phyloP scores from a whole-genome alignment of 2,329 filamentous ascomycete genomes.

The Rosellinia necatrix region DNA sequence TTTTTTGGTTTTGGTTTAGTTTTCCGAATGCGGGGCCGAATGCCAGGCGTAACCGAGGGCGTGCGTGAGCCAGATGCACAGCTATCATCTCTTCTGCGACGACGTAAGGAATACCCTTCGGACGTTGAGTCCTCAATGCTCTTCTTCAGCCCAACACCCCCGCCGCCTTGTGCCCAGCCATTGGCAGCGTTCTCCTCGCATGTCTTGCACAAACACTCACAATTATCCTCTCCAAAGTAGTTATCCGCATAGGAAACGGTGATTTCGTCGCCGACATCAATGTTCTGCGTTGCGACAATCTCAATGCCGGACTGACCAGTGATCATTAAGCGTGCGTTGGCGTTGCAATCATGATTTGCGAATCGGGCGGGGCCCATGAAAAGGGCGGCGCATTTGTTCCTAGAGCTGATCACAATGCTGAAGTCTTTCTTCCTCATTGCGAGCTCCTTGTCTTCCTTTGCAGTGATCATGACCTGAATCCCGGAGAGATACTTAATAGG shows the following conservation, averaged over 20 bases:
- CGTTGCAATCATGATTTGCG: slow-evolving; percentile 94
- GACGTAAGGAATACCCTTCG: slow-evolving; percentile 61
- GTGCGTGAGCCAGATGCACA: slow-evolving; percentile 57
- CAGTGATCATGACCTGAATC: slow-evolving; percentile 89
- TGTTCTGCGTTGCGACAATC: slow-evolving; percentile 81
- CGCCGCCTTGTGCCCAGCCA: slow-evolving; percentile 73
- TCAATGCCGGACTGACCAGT: slow-evolving; percentile 86
- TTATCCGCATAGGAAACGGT: slow-evolving; percentile 95
- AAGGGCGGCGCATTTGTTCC: slow-evolving; percentile 86
- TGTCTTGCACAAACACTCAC: slow-evolving; percentile 88
- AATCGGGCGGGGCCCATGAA: slow-evolving; percentile 96
- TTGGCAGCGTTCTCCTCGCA: slow-evolving; percentile 79
- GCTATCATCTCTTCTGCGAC: slow-evolving; percentile 57
- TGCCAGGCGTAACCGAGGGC: slow-evolving; percentile 60
- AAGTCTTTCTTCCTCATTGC: slow-evolving; percentile 88
- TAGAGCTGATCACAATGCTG: slow-evolving; percentile 91
- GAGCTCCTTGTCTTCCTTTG: slow-evolving; percentile 84
- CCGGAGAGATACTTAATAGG: slow-evolving; percentile 89
- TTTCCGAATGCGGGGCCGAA: slow-evolving; percentile 56
- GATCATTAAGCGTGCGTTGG: slow-evolving; percentile 87
- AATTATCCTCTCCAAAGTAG: slow-evolving; percentile 94
- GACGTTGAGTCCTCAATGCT: slow-evolving; percentile 57
- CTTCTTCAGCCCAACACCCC: slow-evolving; percentile 50
- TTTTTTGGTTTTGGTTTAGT: slow-evolving; percentile 43
- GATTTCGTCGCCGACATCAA: slow-evolving; percentile 88